Conservation (phyloP, 129 eudicot genomes). For the Logfia minima region DNA sequence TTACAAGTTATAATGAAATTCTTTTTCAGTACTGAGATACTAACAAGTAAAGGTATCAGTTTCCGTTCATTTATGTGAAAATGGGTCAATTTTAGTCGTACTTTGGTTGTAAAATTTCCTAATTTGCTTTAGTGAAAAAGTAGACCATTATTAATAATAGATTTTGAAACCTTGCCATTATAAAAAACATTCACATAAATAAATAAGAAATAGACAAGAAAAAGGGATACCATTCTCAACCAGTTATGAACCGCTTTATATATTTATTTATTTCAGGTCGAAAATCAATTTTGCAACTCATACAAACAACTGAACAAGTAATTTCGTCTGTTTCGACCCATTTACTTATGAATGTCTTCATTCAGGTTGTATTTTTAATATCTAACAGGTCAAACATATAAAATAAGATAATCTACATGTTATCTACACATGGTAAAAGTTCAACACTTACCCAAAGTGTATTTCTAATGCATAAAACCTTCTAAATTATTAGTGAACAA, state of each 20-base stretch:
- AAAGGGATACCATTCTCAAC: neutral
- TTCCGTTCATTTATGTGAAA: neutral
- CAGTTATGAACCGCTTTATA: too few species aligned
- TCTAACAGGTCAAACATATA: neutral
- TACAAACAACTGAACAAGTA: too few species aligned
- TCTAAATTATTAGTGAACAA: neutral
- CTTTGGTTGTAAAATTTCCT: neutral
- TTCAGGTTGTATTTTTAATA: too few species aligned
- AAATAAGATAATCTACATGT: neutral
- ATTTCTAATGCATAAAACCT: neutral
- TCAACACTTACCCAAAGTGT: neutral
- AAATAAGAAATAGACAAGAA: neutral
- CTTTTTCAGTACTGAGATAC: neutral
- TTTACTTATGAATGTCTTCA: too few species aligned
- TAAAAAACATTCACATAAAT: neutral
- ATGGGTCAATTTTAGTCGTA: neutral
- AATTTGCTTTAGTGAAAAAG: slow-evolving; percentile 8
- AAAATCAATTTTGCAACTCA: too few species aligned
- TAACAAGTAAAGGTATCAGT: neutral
- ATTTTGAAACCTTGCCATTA: neutral
- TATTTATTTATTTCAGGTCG: too few species aligned
- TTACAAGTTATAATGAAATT: neutral
- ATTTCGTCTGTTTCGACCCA: too few species aligned
- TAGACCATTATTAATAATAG: neutral
- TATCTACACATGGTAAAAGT: neutral